phyloP scores from a whole-genome alignment of 768 basidiomycete species.

The Candolleomyces eurysporus region DNA sequence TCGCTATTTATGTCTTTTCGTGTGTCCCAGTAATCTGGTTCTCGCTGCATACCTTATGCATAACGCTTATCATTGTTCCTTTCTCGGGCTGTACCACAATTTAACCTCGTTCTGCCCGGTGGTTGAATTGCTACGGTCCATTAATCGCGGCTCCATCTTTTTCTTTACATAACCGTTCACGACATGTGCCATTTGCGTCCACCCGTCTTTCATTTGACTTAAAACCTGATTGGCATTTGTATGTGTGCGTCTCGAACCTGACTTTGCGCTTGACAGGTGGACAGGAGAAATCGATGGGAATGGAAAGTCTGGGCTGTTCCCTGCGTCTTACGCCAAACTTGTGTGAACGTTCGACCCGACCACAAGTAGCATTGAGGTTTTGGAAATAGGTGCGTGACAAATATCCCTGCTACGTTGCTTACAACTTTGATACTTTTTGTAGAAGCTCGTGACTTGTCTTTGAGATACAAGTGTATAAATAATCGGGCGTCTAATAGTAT shows the following conservation, averaged over 20 bases:
- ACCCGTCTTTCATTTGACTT: conserved; percentile 1
- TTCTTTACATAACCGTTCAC: conserved; percentile 1
- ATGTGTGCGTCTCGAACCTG: conserved; percentile 5
- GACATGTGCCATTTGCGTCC: not conserved
- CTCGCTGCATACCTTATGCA: conserved; percentile 1
- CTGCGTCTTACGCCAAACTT: conserved; percentile 67
- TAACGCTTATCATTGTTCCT: conserved; percentile 2
- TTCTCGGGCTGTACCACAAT: not conserved
- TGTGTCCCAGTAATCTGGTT: not conserved
- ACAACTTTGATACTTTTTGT: too few species aligned
- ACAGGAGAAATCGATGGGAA: conserved; percentile 50
- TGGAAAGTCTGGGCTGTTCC: conserved; percentile 59
- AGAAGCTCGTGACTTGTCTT: too few species aligned
- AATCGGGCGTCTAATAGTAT: too few species aligned
- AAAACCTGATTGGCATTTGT: not conserved
- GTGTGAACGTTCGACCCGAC: conserved; percentile 29
- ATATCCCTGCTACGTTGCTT: not conserved
- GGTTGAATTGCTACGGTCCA: not conserved
- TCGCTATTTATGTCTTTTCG: not conserved
- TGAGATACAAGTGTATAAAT: too few species aligned
- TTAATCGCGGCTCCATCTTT: not conserved
- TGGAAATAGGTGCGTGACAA: not conserved
- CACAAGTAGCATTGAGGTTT: not conserved
- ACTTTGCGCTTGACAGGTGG: conserved; percentile 51
- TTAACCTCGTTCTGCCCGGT: not conserved